Evolutionary conservation across 2,329 filamentous ascomycete species (phyloP), one percentile per base, ranked within the genome.

Genomic region (Aspergillus nomiae): DNA sequence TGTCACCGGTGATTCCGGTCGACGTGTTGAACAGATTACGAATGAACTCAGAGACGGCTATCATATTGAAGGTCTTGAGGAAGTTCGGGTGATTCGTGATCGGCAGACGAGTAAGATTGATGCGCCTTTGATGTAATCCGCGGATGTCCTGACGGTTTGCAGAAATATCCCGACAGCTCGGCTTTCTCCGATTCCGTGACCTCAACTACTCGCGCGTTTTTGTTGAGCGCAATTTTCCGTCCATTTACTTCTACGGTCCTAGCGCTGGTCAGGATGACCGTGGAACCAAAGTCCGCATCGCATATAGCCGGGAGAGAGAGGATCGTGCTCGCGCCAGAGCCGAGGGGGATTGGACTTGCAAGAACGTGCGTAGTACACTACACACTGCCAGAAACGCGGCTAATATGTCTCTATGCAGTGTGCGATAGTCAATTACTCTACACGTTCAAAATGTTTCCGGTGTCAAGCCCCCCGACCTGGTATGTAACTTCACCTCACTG

Each of bases 271-370:
- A 78, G 67, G 74, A 81, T 65, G 76, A 80, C 56, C 76, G 73
- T 65, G 76, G 77, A 56, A 77, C 77, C 36, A 79, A 79, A 71
- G 79, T 82, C 59, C 82, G 82, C 67, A 84, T 86, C 70, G 81
- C 82, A 46, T 86, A 80, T 70, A 84, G 83, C 65, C 81, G 82
- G 30, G 84, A 85, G 68, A 78, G 82, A 63, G 84, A 84, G 62
- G 83, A 86, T 58, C 77, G 82, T 66, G 76, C 77, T 62, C 75
- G 81, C 61, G 74, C 78, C 16, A 79, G 79, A 64, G 77, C 78
- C 21, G 84, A 86, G 58, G 82, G 83, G 53, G 85, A 87, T 65
- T 87, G 85, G 85, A 84, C 79, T 46, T 87, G 85, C 69, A 80
- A 81, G 63, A 81, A 82, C 66, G 84, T 86, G 72, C 53, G 73